Evolutionary conservation across 345 rosid species (phyloP).

Genomic region (Murraya koenigii): DNA sequence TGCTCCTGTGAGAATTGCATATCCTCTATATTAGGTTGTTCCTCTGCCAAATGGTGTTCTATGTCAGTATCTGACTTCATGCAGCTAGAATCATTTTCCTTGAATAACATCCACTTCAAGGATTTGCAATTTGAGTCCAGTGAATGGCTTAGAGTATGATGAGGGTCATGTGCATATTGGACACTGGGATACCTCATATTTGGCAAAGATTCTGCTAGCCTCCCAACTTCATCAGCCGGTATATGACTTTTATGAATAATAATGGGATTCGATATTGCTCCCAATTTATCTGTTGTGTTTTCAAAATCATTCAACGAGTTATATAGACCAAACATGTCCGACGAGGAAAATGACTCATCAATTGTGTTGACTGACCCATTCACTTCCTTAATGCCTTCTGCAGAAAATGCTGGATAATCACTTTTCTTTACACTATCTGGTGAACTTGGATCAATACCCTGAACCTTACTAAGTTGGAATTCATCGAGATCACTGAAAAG

Average conservation of each 20-base stretch:
- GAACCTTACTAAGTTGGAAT: conserved; percentile 25
- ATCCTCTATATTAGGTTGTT: conserved; percentile 27
- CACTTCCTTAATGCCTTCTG: conserved; percentile 18
- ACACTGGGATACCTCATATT: conserved; percentile 35
- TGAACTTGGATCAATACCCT: conserved; percentile 22
- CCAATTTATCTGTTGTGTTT: conserved; percentile 26
- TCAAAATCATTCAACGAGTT: conserved; percentile 26
- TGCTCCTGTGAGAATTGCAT: conserved; percentile 33
- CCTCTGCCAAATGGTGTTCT: conserved; percentile 22
- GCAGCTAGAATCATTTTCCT: conserved; percentile 33
- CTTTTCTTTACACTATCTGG: conserved; percentile 27
- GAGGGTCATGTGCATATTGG: conserved; percentile 17
- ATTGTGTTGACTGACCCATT: conserved; percentile 14
- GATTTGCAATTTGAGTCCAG: conserved; percentile 45
- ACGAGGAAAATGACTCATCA: conserved; percentile 26
- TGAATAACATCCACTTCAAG: conserved; percentile 33
- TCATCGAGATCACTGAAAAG: conserved; percentile 63
- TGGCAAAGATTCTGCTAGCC: conserved; percentile 69
- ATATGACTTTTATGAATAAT: conserved; percentile 35
- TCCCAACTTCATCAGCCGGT: conserved; percentile 29
- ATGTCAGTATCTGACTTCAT: conserved; percentile 29
- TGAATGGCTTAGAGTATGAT: conserved; percentile 56
- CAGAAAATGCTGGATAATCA: conserved; percentile 16
- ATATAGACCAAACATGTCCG: conserved; percentile 20
- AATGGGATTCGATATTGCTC: conserved; percentile 43